Conservation (phyloP, 2,329 filamentous ascomycete genomes). For the Huntiella decipiens region DNA sequence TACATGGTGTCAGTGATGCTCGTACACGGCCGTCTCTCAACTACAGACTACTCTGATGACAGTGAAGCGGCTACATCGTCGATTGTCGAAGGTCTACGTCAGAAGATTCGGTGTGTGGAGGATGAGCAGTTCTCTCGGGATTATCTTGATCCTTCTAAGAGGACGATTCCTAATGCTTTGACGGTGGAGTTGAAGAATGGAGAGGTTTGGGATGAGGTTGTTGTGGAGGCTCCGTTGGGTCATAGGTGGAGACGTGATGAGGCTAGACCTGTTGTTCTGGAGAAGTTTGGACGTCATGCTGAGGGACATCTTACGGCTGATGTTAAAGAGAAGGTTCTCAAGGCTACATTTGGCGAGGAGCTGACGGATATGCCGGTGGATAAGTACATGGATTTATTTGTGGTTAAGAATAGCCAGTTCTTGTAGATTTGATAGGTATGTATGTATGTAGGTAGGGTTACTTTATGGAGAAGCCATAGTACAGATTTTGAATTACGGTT, state of each 20-base stretch:
- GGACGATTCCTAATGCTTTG: slow-evolving; percentile 92
- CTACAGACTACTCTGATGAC: slow-evolving; percentile 83
- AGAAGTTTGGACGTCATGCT: slow-evolving; percentile 88
- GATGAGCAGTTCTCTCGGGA: slow-evolving; percentile 86
- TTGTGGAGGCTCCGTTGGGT: slow-evolving; percentile 84
- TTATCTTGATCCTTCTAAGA: slow-evolving; percentile 85
- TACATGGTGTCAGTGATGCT: slow-evolving; percentile 99
- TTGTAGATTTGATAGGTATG: neutral
- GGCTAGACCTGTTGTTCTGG: slow-evolving; percentile 90
- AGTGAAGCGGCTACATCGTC: slow-evolving; percentile 78
- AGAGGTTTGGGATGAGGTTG: slow-evolving; percentile 73
- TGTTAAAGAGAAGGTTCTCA: slow-evolving; percentile 62
- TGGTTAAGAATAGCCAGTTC: slow-evolving; percentile 31
- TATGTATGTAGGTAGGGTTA: no score
- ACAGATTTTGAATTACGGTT: neutral
- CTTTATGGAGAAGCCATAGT: neutral
- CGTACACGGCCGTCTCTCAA: slow-evolving; percentile 80
- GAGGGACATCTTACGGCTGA: slow-evolving; percentile 60
- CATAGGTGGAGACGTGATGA: slow-evolving; percentile 83
- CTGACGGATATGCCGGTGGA: slow-evolving; percentile 75
- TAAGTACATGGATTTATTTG: slow-evolving; percentile 78
- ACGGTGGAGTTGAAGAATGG: slow-evolving; percentile 92
- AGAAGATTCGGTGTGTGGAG: slow-evolving; percentile 92
- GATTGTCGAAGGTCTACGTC: slow-evolving; percentile 74
- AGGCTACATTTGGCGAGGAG: slow-evolving; percentile 56